Conservation (phyloP, 2,329 filamentous ascomycete species). For the Cryphonectria carpinicola region DNA sequence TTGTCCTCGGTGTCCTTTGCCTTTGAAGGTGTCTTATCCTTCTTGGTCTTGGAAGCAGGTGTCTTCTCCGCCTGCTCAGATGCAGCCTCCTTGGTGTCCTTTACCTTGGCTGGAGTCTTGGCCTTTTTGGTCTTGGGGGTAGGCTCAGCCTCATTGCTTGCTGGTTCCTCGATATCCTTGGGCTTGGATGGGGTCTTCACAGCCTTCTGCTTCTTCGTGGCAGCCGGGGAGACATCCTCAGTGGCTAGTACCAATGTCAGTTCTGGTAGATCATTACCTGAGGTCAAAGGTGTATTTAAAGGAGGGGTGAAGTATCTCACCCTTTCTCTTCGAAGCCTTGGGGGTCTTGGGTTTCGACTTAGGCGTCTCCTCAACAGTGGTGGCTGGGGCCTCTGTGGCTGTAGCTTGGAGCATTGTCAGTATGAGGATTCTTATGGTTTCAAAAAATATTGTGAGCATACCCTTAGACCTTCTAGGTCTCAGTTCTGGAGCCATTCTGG, state of each 20-base stretch:
- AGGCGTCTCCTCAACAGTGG: conserved; percentile 23
- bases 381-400: conserved; percentile 6
- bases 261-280: background rate
- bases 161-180: conserved; percentile 12
- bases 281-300: background rate
- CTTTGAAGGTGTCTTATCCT: conserved; percentile 15
- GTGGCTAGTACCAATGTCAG: conserved; percentile 17
- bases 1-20: conserved; percentile 5
- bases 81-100: conserved; percentile 10
- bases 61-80: conserved; percentile 10
- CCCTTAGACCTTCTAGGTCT: conserved; percentile 28
- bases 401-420: conserved; percentile 21
- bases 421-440: background rate
- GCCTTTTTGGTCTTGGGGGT: conserved; percentile 19
- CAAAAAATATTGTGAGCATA: background rate
- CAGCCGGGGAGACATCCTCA: conserved; percentile 26
- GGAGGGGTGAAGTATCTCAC: conserved; percentile 7
- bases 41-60: conserved; percentile 23
- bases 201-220: conserved; percentile 27
- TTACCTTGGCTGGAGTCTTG: conserved; percentile 23
- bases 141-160: conserved; percentile 10
- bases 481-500: conserved; percentile 26
- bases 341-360: conserved; percentile 28
- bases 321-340: conserved; percentile 27
- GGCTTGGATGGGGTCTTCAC: conserved; percentile 23